Percentiles rank a stretch among this genome's conserved stretches.
These are phyloP conservation scores for Steccherinum ochraceum DNA, from an alignment of 768 basidiomycete species.

Conservation along the genomic window DNA sequence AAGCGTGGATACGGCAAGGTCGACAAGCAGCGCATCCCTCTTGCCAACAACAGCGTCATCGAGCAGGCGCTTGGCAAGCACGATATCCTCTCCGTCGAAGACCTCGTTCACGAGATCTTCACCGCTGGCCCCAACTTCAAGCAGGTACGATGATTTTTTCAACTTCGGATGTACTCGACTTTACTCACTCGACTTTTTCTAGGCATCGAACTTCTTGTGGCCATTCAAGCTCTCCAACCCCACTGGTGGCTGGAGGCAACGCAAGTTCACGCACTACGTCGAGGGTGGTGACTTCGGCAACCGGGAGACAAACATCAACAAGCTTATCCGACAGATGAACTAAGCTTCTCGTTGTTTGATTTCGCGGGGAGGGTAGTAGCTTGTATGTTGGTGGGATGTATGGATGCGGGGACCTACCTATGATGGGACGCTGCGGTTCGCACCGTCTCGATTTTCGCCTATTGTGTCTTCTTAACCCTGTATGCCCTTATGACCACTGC, in stretches of 20 bases:
- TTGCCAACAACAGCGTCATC: constrained; percentile 89
- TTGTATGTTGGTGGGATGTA: constrained; percentile 3
- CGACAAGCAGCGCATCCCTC: constrained; percentile 94
- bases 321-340: constrained; percentile 94
- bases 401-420: constrained; percentile 8
- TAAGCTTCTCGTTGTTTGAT: constrained; percentile 27
- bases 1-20: constrained; percentile 99
- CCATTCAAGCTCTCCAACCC: constrained; percentile 99
- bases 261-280: constrained; percentile 96
- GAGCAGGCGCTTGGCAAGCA: constrained; percentile 86
- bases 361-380: too few species aligned
- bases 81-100: constrained; percentile 95
- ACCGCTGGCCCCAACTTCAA: constrained; percentile 99
- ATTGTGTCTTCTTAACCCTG: constrained; percentile 13
- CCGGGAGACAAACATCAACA: constrained; percentile 96
- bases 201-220: constrained; percentile 93
- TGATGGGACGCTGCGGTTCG: constrained; percentile 16
- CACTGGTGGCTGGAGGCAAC: constrained; percentile 93
- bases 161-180: too few species aligned
- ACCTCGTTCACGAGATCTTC: constrained; percentile 94
- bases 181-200: too few species aligned
- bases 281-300: constrained; percentile 98
- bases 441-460: constrained; percentile 14
- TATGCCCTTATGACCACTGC: constrained; percentile 24
- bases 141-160: constrained; percentile 52